Percentiles rank a stretch among this genome's conserved stretches.
phyloP scores from a whole-genome alignment of 2,329 filamentous ascomycete species.

The Neoscytalidium dimidiatum region DNA sequence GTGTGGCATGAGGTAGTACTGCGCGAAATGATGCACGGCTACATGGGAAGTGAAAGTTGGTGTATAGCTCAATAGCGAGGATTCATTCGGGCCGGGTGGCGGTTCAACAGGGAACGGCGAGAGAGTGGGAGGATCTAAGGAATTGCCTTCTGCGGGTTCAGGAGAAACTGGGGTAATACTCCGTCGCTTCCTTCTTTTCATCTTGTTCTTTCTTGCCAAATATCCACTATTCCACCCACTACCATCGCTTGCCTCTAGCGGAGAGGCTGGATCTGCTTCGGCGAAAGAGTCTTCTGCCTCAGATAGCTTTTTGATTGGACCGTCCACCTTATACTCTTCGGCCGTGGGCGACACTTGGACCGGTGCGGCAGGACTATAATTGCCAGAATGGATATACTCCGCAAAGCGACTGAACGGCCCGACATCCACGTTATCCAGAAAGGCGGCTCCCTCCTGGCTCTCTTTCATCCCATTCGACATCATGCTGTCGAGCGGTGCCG shows the following conservation, averaged over 20 bases:
- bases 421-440: neutral
- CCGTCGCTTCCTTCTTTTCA: neutral
- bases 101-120: neutral
- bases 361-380: neutral
- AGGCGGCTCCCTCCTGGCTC: neutral
- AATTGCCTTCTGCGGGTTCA: no score
- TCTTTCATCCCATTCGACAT: conserved; percentile 10
- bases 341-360: neutral
- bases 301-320: no score
- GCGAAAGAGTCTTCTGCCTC: no score
- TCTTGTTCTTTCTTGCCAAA: neutral
- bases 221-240: neutral
- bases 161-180: no score
- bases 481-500: neutral
- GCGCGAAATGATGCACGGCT: neutral
- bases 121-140: neutral
- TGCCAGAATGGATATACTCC: neutral
- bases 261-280: no score
- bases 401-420: neutral
- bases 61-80: neutral
- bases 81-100: neutral
- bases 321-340: neutral
- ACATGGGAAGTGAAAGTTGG: neutral
- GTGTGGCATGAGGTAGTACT: neutral
- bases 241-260: no score